Evolutionary conservation across 306 rosid species (phyloP), one percentile per base, ranked within the genome.

Genomic region (Inga laurina): DNA sequence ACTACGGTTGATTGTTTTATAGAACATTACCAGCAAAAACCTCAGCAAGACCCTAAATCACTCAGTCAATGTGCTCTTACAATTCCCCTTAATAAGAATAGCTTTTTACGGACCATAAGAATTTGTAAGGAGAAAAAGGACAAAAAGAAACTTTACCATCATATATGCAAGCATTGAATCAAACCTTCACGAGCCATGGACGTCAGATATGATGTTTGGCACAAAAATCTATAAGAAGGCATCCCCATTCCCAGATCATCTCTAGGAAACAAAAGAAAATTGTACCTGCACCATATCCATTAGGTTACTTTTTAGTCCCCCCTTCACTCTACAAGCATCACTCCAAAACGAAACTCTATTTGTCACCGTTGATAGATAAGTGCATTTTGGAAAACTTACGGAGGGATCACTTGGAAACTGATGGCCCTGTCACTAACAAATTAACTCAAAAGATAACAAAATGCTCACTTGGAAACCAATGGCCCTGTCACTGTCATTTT

Each of bases 101-200:
- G 24, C 52, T 43, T 46, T 45, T 72, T 7, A 2, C 8, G 52
- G 5, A 51, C 57, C 64, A 24, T 37, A 72, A 64, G 61, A 72
- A 37, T 45, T 19, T 45, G 30, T 15, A 46, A 4, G 30, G 30
- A 59, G 19, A 43, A 77, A 49, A 39, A n/a, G 41, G 59, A 2
- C 57, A 24, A 39, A 15, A 6, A 79, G 30, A 46, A 85, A 79
- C 57, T 86, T 51, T 86, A 95, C 98, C 99, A 61, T 92, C 88
- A 61, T 93, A 27, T 27, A 27, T 83, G 84, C 98, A 93, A 64
- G 92, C 87, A 90, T 92, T 94, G 87, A 95, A 95, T 97, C 68
- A 93, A 91, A 74, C 98, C 96, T 81, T 89, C 89, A 51, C 85
- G 82, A 76, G 98, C 99, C 93, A 91, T 89, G 71, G 93, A 88